Conservation (phyloP, 2,329 filamentous ascomycete genomes). For the Pyrenophora graminea region DNA sequence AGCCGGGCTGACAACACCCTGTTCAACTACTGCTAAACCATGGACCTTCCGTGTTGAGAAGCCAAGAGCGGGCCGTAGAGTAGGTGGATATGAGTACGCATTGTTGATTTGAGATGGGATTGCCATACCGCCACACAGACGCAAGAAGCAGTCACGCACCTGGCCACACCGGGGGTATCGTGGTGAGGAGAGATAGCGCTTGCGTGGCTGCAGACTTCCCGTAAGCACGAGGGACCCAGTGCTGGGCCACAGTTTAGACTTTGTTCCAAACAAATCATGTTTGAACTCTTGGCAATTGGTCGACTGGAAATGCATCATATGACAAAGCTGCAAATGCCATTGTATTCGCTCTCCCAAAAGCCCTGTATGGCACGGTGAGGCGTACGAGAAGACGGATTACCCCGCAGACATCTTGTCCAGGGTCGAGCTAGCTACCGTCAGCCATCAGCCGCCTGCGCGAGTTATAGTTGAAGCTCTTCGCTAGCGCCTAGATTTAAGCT, state of each 20-base stretch:
- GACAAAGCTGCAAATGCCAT: background rate
- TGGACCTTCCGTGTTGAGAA: conserved; percentile 26
- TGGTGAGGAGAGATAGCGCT: conserved; percentile 9
- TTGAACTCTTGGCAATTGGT: background rate
- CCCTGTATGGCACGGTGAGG: background rate
- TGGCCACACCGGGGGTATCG: conserved; percentile 6
- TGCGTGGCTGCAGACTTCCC: conserved; percentile 15
- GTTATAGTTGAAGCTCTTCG: conserved; percentile 14
- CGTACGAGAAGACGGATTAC: conserved; percentile 14
- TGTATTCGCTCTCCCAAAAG: background rate
- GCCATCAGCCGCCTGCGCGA: conserved; percentile 29
- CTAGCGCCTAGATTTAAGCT: conserved; percentile 31
- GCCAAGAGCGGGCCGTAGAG: conserved; percentile 8
- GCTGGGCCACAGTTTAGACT: background rate
- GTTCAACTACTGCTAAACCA: conserved; percentile 1
- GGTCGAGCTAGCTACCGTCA: conserved; percentile 29
- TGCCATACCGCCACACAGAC: conserved; percentile 14
- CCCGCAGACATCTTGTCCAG: conserved; percentile 25
- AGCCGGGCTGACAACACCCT: conserved; percentile 10
- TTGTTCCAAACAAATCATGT: background rate
- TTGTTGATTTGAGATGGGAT: conserved; percentile 7
- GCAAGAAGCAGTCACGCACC: conserved; percentile 9
- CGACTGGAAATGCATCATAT: no score
- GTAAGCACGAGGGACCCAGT: conserved; percentile 12
- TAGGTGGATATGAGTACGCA: conserved; percentile 11